Evolutionary conservation across 163 green algal species (phyloP), one percentile per base, ranked within the genome.

Genomic region (Coccomyxa subellipsoidea): DNA sequence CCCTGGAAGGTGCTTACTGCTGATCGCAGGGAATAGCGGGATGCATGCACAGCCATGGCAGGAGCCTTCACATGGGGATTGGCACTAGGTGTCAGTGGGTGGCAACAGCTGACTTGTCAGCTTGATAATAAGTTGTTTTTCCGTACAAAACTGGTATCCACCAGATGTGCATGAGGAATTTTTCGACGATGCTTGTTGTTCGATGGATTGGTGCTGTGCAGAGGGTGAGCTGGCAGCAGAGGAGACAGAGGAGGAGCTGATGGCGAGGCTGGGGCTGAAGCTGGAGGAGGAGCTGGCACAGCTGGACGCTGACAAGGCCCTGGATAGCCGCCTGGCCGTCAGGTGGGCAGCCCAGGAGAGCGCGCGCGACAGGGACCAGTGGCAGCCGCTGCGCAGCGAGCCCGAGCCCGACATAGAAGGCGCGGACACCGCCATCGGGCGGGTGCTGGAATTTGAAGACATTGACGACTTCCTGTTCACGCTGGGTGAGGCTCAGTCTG

Each of bases 251-350:
- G 89, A 90, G 76, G 87, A 92, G 84, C 88, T 92, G 39, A 85
- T 92, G 79, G 66, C 81, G 12, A 77, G 87, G 85, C 77, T 94
- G 80, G 92, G 92, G 0, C 38, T 95, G 72, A 36, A 87, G 78
- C 77, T 94, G 69, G 92, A 94, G 76, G 82, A 84, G 82, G 85
- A 89, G 39, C 78, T 95, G 37, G 91, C 87, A 27, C 83, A 84
- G 70, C 86, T 92, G 81, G 81, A 89, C 73, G 80, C 32, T n/a
- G 34, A 34, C 70, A 40, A 77, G 32, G 70, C 27, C 0, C 73
- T 94, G 71, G 81, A 85, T 23, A 79, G 85, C 36, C 84, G 86
- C 31, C 70, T 94, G 18, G 69, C 77, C 0, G 47, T 38, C 29
- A 72, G 69, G 53, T 95, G 92, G 91, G 83, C 90, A n/a, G 73